Evolutionary conservation across 2,329 filamentous ascomycete genomes (phyloP).

Genomic region (Periconia digitata): DNA sequence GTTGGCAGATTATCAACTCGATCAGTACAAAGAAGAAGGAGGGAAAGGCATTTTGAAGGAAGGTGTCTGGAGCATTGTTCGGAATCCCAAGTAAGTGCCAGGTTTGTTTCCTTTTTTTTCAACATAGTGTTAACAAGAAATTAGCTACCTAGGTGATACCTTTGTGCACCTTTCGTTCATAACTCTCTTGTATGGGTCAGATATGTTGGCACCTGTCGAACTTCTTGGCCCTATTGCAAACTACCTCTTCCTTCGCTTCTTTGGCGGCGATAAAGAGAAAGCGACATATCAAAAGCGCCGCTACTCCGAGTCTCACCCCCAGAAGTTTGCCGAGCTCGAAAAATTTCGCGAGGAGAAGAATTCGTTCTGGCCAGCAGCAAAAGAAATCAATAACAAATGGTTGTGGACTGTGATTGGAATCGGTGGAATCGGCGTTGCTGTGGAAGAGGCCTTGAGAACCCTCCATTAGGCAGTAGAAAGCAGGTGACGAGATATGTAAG

Average conservation of each 20-base stretch:
- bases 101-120: background rate
- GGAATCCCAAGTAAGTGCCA: conserved; percentile 64
- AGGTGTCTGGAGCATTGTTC: conserved; percentile 64
- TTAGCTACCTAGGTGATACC: conserved; percentile 62
- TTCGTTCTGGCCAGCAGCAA: conserved; percentile 59
- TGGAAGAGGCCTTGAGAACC: conserved; percentile 48
- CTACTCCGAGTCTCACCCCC: conserved; percentile 53
- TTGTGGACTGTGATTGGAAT: conserved; percentile 55
- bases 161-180: conserved; percentile 63
- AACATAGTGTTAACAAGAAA: conserved; percentile 3
- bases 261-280: conserved; percentile 59
- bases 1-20: conserved; percentile 60
- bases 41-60: conserved; percentile 51
- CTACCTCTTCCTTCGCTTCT: conserved; percentile 59
- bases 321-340: conserved; percentile 57
- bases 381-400: conserved; percentile 59
- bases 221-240: conserved; percentile 60
- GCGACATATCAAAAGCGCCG: conserved; percentile 56
- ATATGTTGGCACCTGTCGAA: conserved; percentile 57
- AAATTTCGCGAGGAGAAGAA: conserved; percentile 59
- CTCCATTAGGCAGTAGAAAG: conserved; percentile 28
- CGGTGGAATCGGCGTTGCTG: conserved; percentile 52
- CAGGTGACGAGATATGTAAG: too few relatives aligned
- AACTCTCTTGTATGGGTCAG: conserved; percentile 57
- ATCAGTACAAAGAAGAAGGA: conserved; percentile 50